Evolutionary conservation across 306 rosid species (phyloP), one percentile per base, ranked within the genome.

Genomic region (Purshia tridentata): DNA sequence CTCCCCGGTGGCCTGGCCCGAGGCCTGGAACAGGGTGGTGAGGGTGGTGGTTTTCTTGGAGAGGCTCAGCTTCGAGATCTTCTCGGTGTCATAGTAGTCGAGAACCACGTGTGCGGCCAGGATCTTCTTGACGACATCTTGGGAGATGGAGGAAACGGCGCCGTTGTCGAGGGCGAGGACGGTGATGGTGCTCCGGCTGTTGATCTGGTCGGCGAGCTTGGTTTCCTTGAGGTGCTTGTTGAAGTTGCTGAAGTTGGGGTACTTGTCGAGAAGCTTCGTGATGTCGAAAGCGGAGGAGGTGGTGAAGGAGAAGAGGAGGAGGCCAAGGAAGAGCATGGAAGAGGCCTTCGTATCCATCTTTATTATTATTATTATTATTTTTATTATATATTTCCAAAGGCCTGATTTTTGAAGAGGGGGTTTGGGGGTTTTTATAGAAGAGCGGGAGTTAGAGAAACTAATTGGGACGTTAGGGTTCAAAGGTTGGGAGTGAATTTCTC

Each of bases 151-250:
- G 5, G 78, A 19, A 5, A 78, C 1, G 0, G 73, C 81, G 0
- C 39, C 29, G 18, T 86, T 76, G 53, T 63, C 77, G 0, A 90
- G 9, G 23, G 73, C 88, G 1, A 90, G 83, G 62, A 90, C 12
- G 0, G 96, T 90, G 52, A 84, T 76, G 35, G 82, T 77, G 9
- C 60, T 73, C 4, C 76, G 81, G 8, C 41, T 2, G 82, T 88
- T 90, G 8, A 90, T 84, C 40, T 88, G 48, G 0, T 77, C 86
- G 1, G 72, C 83, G 5, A 93, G 82, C 48, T 89, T 84, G 73
- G 90, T 83, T 44, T 87, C 82, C 13, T 87, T 78, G 0, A 93
- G 74, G 55, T 66, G 60, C 63, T 76, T 55, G 69, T 70, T 87
- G 69, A 93, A 81, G 12, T 6, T 16, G 9, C 80, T 13, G 1